phyloP scores from a whole-genome alignment of 2,329 filamentous ascomycete species.

The Colletotrichum tofieldiae region DNA sequence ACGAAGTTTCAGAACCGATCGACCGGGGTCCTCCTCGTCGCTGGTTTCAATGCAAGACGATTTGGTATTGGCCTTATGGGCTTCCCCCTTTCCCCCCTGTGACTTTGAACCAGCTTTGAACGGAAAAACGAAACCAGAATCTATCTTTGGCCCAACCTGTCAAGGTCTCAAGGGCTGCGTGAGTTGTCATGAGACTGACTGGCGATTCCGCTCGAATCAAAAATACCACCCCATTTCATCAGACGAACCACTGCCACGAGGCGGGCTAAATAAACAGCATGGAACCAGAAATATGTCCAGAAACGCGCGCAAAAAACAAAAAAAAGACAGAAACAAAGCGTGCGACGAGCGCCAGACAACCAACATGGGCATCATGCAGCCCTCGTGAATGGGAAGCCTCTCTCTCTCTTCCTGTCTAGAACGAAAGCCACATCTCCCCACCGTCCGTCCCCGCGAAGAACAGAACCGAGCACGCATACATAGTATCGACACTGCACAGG shows the following conservation, averaged over 20 bases:
- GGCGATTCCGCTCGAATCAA: neutral
- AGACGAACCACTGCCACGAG: conserved; percentile 11
- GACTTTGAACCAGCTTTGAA: neutral
- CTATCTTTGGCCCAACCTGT: neutral
- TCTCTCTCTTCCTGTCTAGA: too few species aligned
- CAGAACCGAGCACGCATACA: neutral
- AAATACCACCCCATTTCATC: neutral
- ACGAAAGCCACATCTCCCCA: neutral
- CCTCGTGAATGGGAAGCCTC: too few species aligned
- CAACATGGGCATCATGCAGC: neutral
- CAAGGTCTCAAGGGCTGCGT: neutral
- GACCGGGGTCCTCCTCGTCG: conserved; percentile 5
- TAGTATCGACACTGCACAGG: neutral
- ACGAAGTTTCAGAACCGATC: conserved; percentile 22
- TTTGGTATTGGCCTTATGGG: neutral
- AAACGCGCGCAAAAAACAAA: neutral
- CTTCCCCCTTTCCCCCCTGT: neutral
- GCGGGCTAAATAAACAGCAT: neutral
- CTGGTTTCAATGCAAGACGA: conserved; percentile 19
- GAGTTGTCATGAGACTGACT: neutral
- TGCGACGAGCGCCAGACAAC: neutral
- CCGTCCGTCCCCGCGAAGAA: neutral
- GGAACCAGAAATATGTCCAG: neutral
- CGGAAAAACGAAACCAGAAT: too few species aligned
- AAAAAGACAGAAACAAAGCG: neutral